phyloP scores from a whole-genome alignment of 106 monocot genomes.

The Cymbidium sinense region DNA sequence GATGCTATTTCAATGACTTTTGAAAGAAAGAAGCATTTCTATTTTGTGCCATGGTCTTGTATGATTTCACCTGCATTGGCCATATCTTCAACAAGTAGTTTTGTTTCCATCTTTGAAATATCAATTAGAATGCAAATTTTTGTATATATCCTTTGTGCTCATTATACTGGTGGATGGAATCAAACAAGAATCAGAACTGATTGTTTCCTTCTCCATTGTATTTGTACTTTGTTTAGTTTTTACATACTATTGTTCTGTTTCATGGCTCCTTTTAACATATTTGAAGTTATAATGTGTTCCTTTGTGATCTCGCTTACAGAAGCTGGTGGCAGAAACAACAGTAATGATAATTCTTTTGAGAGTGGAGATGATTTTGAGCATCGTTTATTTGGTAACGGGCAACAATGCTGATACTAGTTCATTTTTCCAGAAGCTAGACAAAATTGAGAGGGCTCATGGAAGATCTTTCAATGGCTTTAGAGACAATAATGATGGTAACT shows the following conservation, averaged over 20 bases:
- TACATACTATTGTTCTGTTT: neutral
- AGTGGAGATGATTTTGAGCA: conserved; percentile 33
- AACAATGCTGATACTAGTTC: conserved; percentile 9
- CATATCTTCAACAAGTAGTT: no score
- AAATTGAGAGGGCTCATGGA: conserved; percentile 20
- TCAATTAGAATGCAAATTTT: no score
- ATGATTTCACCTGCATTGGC: neutral
- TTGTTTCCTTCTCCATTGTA: neutral
- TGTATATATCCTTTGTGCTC: neutral
- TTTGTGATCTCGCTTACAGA: neutral
- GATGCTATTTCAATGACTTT: neutral
- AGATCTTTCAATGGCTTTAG: conserved; percentile 8
- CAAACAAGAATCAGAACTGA: neutral
- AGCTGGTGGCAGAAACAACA: neutral
- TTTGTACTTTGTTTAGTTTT: neutral
- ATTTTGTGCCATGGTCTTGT: neutral
- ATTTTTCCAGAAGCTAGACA: conserved; percentile 43
- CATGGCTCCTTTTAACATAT: neutral
- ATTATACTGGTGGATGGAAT: neutral
- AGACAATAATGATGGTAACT: conserved; percentile 9
- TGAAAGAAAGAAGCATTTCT: neutral
- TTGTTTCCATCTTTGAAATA: no score
- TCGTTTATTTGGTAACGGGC: conserved; percentile 24
- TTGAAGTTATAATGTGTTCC: neutral
- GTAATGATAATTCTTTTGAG: conserved; percentile 11